phyloP scores from a whole-genome alignment of 148 eudicot genomes.

The Chenopodium quinoa region DNA sequence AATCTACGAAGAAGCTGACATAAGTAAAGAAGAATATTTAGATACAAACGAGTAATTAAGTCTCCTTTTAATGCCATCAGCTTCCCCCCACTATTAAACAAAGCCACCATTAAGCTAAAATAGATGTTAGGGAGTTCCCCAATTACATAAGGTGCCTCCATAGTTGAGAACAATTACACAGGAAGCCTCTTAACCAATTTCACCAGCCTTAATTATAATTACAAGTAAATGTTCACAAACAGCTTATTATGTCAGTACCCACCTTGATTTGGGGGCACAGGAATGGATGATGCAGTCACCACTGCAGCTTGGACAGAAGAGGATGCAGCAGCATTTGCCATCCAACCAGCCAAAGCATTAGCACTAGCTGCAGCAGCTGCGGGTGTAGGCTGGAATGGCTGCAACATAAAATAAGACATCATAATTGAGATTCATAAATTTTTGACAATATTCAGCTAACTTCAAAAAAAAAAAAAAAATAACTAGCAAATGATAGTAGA shows the following conservation, averaged over 20 bases:
- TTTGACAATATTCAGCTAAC: not conserved
- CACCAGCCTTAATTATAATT: not conserved
- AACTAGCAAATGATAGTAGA: not conserved
- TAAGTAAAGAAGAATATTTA: not conserved
- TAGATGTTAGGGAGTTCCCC: not conserved
- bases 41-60: not conserved
- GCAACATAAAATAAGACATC: conserved; percentile 20
- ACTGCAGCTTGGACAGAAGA: conserved; percentile 94
- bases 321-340: conserved; percentile 83
- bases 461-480: conserved; percentile 1
- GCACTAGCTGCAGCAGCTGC: conserved; percentile 76
- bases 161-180: not conserved
- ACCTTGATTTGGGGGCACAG: conserved; percentile 83
- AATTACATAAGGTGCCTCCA: not conserved
- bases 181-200: not conserved
- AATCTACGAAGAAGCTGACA: not conserved
- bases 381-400: conserved; percentile 82
- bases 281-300: conserved; percentile 80
- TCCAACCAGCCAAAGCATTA: conserved; percentile 93
- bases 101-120: not conserved
- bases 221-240: conserved; percentile 1
- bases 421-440: not conserved
- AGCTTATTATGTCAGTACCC: conserved; percentile 8
- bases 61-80: not conserved
- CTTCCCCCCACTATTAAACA: not conserved